A percentile compares a stretch with the other conserved stretches of the same genome.
Evolutionary conservation across 2,329 filamentous ascomycete species (phyloP).

Genomic region (Emmonsiellopsis sp.): DNA sequence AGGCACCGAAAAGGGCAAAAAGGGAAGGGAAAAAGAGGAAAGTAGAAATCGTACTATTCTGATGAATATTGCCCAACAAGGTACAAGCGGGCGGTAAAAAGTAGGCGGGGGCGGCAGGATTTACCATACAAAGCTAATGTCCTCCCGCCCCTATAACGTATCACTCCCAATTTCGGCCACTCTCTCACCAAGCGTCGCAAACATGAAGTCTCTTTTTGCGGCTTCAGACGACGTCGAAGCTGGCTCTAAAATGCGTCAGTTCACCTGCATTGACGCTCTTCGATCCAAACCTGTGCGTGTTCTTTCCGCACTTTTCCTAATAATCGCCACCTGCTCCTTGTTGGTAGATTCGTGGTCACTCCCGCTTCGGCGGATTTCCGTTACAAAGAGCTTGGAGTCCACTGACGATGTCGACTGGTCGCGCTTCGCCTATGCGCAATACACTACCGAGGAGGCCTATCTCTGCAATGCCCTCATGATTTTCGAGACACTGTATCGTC

Average conservation of each 20-base stretch:
- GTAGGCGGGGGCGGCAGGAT: no score
- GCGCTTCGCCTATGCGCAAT: constrained; percentile 24
- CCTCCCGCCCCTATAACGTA: no score
- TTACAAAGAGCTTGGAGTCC: background rate
- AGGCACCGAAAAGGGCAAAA: no score
- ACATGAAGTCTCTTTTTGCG: background rate
- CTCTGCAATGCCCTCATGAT: constrained; percentile 28
- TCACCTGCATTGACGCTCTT: background rate
- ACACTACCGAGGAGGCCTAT: constrained; percentile 22
- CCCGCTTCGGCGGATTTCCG: background rate
- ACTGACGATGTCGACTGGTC: constrained; percentile 19
- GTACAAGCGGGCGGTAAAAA: no score
- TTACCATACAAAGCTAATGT: no score
- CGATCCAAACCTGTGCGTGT: background rate
- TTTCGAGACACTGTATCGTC: constrained; percentile 22
- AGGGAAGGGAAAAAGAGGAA: no score
- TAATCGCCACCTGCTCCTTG: background rate
- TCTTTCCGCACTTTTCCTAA: background rate
- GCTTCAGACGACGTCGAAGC: background rate
- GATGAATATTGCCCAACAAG: no score
- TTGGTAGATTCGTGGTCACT: background rate
- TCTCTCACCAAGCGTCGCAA: no score
- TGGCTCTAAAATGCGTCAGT: background rate
- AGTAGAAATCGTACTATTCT: no score
- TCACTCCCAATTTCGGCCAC: no score